These are phyloP conservation scores for Rhypophila decipiens DNA, from an alignment of 495 filamentous ascomycete genomes.

Conservation along the genomic window DNA sequence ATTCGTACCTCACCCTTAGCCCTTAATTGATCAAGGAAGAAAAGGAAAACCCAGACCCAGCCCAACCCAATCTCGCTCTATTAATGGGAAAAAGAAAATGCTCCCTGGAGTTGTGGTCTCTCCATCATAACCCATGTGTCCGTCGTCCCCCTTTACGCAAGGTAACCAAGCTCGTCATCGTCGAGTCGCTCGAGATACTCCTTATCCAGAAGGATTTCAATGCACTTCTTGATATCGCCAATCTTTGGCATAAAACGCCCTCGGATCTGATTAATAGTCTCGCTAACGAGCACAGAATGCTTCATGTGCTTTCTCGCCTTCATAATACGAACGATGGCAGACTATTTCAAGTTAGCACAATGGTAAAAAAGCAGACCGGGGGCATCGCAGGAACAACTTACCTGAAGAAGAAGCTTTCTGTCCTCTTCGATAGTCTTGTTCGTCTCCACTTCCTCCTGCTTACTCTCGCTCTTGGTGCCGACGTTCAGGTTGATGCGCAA, in stretches of 20 bases:
- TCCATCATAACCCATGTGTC: too few species aligned
- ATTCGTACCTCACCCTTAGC: too few species aligned
- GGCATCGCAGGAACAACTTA: conserved; percentile 36
- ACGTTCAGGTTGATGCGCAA: conserved; percentile 94
- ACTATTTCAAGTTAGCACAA: conserved; percentile 57
- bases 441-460: conserved; percentile 91
- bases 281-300: conserved; percentile 84
- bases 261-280: conserved; percentile 91
- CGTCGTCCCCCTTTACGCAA: too few species aligned
- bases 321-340: conserved; percentile 98
- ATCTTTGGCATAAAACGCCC: conserved; percentile 91
- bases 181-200: conserved; percentile 96
- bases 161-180: conserved; percentile 87
- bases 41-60: too few species aligned
- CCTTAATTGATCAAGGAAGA: too few species aligned
- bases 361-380: conserved; percentile 19
- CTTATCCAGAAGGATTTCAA: conserved; percentile 98
- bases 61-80: too few species aligned
- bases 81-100: too few species aligned
- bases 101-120: too few species aligned
- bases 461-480: conserved; percentile 86
- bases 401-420: conserved; percentile 91
- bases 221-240: conserved; percentile 97
- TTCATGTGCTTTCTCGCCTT: conserved; percentile 99
- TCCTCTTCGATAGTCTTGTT: conserved; percentile 99